Conservation (phyloP, 106 monocot genomes). For the Acanthochlamys bracteata region DNA sequence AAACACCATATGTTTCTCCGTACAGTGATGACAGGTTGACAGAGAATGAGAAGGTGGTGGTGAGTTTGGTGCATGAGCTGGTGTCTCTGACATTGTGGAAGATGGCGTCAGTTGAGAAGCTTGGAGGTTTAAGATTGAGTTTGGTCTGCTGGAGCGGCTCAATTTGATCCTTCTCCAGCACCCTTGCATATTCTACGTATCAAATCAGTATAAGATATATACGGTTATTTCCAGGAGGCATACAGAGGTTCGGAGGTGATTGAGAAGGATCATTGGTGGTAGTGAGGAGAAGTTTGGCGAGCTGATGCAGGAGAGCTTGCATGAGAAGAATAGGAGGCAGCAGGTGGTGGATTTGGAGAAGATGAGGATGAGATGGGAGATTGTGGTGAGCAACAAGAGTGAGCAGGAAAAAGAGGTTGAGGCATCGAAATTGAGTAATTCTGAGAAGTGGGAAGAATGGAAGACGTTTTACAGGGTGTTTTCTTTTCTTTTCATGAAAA, state of each 20-base stretch:
- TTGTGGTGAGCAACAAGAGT: slow-evolving; percentile 22
- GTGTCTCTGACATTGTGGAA: slow-evolving; percentile 84
- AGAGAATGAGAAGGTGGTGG: slow-evolving; percentile 46
- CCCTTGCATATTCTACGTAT: slow-evolving; percentile 93
- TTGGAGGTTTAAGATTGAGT: slow-evolving; percentile 80
- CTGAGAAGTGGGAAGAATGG: slow-evolving; percentile 63
- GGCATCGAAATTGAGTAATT: slow-evolving; percentile 9
- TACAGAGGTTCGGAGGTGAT: slow-evolving; percentile 65
- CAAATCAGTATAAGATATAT: slow-evolving; percentile 80
- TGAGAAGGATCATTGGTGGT: slow-evolving; percentile 75
- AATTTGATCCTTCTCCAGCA: slow-evolving; percentile 57
- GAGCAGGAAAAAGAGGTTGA: slow-evolving; percentile 34
- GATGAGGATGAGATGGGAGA: slow-evolving; percentile 73
- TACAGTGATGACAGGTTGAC: slow-evolving; percentile 22
- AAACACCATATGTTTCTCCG: slow-evolving; percentile 58
- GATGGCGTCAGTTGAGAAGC: slow-evolving; percentile 78
- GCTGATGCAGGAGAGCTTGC: slow-evolving; percentile 91
- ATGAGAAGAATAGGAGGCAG: slow-evolving; percentile 84
- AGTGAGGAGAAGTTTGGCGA: slow-evolving; percentile 83
- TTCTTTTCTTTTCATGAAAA: slow-evolving; percentile 72
- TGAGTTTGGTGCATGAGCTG: slow-evolving; percentile 73
- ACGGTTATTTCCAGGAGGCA: slow-evolving; percentile 86
- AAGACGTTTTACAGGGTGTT: slow-evolving; percentile 80
- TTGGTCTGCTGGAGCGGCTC: slow-evolving; percentile 59
- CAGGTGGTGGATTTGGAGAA: slow-evolving; percentile 68